phyloP scores from a whole-genome alignment of 202 grass and related monocot species.

The Eragrostis tef region DNA sequence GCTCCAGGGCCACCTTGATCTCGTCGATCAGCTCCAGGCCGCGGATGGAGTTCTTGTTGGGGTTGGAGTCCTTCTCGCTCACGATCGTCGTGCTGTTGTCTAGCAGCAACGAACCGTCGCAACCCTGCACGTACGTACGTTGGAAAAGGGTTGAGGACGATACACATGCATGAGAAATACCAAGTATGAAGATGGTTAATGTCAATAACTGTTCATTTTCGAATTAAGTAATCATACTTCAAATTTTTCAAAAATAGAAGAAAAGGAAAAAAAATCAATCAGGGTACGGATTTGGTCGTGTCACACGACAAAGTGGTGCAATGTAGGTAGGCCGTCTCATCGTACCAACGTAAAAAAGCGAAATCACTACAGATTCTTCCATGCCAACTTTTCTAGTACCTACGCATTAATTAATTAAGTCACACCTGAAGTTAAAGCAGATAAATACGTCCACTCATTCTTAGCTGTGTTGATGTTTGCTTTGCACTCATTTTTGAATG shows the following conservation, averaged over 20 bases:
- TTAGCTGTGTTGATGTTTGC: background rate
- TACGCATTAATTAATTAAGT: too few relatives aligned
- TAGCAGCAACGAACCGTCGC: conserved; percentile 68
- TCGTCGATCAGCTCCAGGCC: conserved; percentile 68
- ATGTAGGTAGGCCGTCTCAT: conserved; percentile 38
- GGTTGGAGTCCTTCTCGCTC: conserved; percentile 78
- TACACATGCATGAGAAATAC: conserved; percentile 13
- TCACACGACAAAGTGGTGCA: conserved; percentile 35
- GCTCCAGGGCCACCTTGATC: conserved; percentile 69
- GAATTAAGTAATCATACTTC: background rate
- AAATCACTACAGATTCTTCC: conserved; percentile 8
- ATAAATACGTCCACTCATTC: background rate
- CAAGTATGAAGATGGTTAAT: background rate
- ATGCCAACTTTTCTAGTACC: conserved; percentile 8
- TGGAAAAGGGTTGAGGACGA: background rate
- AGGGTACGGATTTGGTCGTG: background rate
- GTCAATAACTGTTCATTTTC: conserved; percentile 16
- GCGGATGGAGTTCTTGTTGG: conserved; percentile 67
- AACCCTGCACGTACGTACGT: conserved; percentile 59
- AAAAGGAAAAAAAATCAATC: background rate
- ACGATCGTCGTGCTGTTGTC: conserved; percentile 68
- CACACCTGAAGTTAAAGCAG: background rate
- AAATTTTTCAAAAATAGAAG: background rate
- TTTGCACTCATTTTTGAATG: background rate
- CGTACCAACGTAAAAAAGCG: conserved; percentile 19